phyloP scores from a whole-genome alignment of 495 filamentous ascomycete species.

The Penicillium pancosmium region DNA sequence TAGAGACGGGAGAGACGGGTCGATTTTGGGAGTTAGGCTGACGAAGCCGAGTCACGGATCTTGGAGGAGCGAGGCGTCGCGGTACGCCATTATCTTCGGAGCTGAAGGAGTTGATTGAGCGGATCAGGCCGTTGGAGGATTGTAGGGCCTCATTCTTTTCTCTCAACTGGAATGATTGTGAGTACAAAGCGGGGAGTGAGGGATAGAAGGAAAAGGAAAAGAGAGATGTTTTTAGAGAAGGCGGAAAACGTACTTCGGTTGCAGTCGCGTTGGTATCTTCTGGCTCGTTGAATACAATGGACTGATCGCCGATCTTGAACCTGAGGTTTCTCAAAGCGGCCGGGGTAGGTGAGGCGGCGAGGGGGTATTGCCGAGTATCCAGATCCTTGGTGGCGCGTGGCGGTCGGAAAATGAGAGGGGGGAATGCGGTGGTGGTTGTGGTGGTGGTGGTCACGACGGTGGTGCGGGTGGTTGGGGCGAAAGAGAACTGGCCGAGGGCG shows the following conservation, averaged over 20 bases:
- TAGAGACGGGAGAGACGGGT: slow-evolving; percentile 60
- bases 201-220: neutral
- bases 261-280: slow-evolving; percentile 58
- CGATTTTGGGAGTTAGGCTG: slow-evolving; percentile 45
- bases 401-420: slow-evolving; percentile 76
- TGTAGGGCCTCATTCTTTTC: slow-evolving; percentile 52
- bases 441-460: slow-evolving; percentile 92
- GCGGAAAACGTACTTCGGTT: slow-evolving; percentile 51
- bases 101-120: slow-evolving; percentile 46
- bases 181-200: slow-evolving; percentile 10
- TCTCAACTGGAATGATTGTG: slow-evolving; percentile 43
- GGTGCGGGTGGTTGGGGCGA: slow-evolving; percentile 71
- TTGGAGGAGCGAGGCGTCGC: slow-evolving; percentile 31
- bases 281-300: slow-evolving; percentile 69
- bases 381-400: slow-evolving; percentile 73
- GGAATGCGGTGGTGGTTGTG: slow-evolving; percentile 86
- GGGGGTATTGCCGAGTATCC: slow-evolving; percentile 86
- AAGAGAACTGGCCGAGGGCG: slow-evolving; percentile 66
- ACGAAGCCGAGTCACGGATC: slow-evolving; percentile 30
- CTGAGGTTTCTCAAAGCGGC: slow-evolving; percentile 69
- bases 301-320: slow-evolving; percentile 68
- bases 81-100: slow-evolving; percentile 34
- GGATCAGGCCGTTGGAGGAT: slow-evolving; percentile 58
- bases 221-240: neutral
- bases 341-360: slow-evolving; percentile 81